Conservation (phyloP, 2,329 filamentous ascomycete genomes). For the Aureobasidium pullulans region DNA sequence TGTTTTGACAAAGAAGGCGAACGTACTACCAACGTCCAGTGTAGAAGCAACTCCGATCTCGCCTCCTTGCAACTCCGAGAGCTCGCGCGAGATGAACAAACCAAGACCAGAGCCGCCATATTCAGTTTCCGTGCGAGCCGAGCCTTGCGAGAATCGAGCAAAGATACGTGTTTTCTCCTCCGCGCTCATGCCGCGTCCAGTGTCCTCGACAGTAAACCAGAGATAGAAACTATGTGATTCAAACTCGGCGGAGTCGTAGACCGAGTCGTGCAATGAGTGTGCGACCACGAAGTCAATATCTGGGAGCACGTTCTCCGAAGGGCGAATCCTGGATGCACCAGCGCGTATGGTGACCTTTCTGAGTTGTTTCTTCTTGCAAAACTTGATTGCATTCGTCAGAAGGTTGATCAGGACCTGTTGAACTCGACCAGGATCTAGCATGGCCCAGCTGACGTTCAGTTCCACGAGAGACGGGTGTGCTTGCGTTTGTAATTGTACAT, state of each 20-base stretch:
- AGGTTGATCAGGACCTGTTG: slow-evolving; percentile 24
- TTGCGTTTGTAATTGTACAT: slow-evolving; percentile 18
- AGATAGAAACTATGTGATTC: slow-evolving; percentile 16
- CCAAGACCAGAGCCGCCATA: slow-evolving; percentile 63
- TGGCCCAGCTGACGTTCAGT: slow-evolving; percentile 18
- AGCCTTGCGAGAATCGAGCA: slow-evolving; percentile 62
- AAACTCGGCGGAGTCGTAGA: slow-evolving; percentile 13
- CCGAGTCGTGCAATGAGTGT: slow-evolving; percentile 11
- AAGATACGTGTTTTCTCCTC: slow-evolving; percentile 48
- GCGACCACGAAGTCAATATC: slow-evolving; percentile 20
- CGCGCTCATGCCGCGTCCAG: slow-evolving; percentile 31
- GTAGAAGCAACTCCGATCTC: slow-evolving; percentile 58
- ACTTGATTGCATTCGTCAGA: slow-evolving; percentile 23
- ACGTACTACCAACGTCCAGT: slow-evolving; percentile 54
- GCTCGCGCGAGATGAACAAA: slow-evolving; percentile 59
- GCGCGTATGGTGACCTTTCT: slow-evolving; percentile 18
- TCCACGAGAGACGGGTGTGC: background rate
- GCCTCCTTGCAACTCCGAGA: slow-evolving; percentile 64
- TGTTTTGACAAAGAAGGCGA: slow-evolving; percentile 59
- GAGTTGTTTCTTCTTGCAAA: slow-evolving; percentile 18
- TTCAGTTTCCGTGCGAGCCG: slow-evolving; percentile 57
- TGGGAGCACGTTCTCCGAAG: slow-evolving; percentile 28
- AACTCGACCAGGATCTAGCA: slow-evolving; percentile 21
- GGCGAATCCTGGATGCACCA: slow-evolving; percentile 15
- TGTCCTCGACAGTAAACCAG: slow-evolving; percentile 18